Base-by-base conservation (phyloP, 1,284 basidiomycete genomes). In the Bjerkandera adusta region DNA sequence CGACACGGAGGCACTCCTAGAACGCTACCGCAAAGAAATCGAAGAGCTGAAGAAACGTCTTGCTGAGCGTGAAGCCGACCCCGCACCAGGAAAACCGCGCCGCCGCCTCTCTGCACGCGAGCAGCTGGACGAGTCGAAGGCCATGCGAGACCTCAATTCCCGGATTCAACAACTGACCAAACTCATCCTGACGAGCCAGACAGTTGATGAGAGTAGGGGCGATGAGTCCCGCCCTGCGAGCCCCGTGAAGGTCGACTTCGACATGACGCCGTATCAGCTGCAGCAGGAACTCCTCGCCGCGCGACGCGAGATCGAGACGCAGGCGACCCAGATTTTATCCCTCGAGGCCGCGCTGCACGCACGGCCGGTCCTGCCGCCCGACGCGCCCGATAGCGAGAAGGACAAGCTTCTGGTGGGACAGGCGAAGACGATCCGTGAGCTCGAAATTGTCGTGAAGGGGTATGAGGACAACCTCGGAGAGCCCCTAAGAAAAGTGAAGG, bases 21-120 rank as follows among this genome's bases (percentile, higher is more conserved):
- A 90, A 68, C 79, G 92, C 48, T 97, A 97, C 65, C 79, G 89
- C 56, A 87, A 86, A 60, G 92, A 96, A 68, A 95, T 96, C 51
- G 89, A 90, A 26, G 89, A 92, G 36, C 79, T 95, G 47, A 88
- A 82, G 68, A 69, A 64, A 5, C 70, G 86, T 27, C 69, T 92
- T 27, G 66, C 75, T 22, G 85, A 90, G 56, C 74, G 82, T 38
- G 85, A 90, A 56, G 73, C 81, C 39, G 88, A 91, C 63, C 75
- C 76, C 8, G 68, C 69, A 5, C 75, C 79, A 35, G 73, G 72
- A 30, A 69, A 73, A 49, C n/a, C n/a, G n/a, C 72, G 69, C 36
- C 72, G 85, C 42, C 71, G 85, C 40, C 66, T 87, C 44, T 86
- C 82, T 40, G 81, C 81, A 13, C 76, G 79, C 45, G 87, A 89